Evolutionary conservation across 257 asterid genomes (phyloP).

Genomic region (Jasminum sambac): DNA sequence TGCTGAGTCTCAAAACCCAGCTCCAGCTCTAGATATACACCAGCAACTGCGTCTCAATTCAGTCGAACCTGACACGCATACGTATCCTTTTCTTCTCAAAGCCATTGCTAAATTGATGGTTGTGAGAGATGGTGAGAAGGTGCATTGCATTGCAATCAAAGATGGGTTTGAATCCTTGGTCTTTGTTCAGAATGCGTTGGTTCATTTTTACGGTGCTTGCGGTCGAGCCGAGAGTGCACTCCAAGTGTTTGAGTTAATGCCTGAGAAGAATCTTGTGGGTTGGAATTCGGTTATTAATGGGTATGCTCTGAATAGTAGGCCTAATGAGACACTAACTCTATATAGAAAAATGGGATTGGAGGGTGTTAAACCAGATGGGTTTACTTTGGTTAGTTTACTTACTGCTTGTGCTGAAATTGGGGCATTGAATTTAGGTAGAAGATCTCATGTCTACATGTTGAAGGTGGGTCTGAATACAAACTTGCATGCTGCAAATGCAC

Average conservation of each 20-base stretch:
- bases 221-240: conserved; percentile 60
- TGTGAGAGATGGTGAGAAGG: conserved; percentile 68
- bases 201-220: conserved; percentile 71
- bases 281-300: conserved; percentile 78
- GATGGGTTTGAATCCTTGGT: conserved; percentile 71
- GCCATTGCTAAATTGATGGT: conserved; percentile 57
- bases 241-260: conserved; percentile 58
- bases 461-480: conserved; percentile 68
- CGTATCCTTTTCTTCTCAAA: conserved; percentile 76
- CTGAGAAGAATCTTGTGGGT: conserved; percentile 63
- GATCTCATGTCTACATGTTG: conserved; percentile 64
- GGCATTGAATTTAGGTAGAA: conserved; percentile 67
- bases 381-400: conserved; percentile 78
- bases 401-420: conserved; percentile 82
- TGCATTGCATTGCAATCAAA: conserved; percentile 54
- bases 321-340: conserved; percentile 60
- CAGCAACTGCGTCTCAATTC: conserved; percentile 35
- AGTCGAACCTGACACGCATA: conserved; percentile 59
- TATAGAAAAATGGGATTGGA: conserved; percentile 48
- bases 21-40: conserved; percentile 58
- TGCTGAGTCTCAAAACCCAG: conserved; percentile 73
- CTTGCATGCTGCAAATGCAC: conserved; percentile 61
- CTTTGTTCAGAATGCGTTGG: conserved; percentile 75
- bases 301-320: conserved; percentile 63
- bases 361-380: conserved; percentile 69